Evolutionary conservation across 2,329 filamentous ascomycete genomes (phyloP), one percentile per base, ranked within the genome.

Genomic region (Ascochyta koolunga): DNA sequence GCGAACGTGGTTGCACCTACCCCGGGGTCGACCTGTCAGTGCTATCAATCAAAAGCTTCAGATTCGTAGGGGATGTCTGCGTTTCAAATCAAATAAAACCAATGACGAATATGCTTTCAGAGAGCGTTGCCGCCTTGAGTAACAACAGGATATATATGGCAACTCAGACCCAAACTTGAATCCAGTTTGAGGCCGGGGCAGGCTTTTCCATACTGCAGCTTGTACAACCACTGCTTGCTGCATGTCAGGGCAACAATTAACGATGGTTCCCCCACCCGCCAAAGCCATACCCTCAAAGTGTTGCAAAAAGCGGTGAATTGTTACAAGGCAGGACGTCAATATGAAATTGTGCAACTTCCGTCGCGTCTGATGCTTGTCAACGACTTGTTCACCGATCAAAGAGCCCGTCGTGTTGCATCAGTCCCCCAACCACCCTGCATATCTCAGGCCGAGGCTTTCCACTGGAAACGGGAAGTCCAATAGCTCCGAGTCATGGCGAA

Each of bases 331-430:
- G 21, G 35, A 40, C 11, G 6, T 31, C 10, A 13, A 31, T 31
- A 24, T 18, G 25, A 18, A 19, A 24, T 16, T 25, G 38, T 32
- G 7, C 35, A 44, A 49, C 29, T 18, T 9, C n/a, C 10, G 16
- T 39, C 22, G 15, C 18, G 15, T 39, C 18, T 45, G 18, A 22
- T 41, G 7, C 11, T 33, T 11, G 7, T 15, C 27, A 16, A 18
- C 32, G 13, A 18, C 36, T 46, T 22, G 45, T 40, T 54, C 44
- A 45, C 51, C 44, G 35, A 54, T 41, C 51, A 39, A 22, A 45
- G 16, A 10, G 9, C 41, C 29, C 33, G 35, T 29, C 16, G 19
- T 33, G 19, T 37, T 39, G 24, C 18, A 31, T 18, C 13, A n/a
- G 9, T 42, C 37, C 16, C 22, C 24, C 21, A 19, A 9, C 18